A percentile compares a stretch with the other conserved stretches of the same genome.
These are phyloP conservation scores for Tulasnella sp. DNA, from an alignment of 768 basidiomycete genomes.

Conservation along the genomic window DNA sequence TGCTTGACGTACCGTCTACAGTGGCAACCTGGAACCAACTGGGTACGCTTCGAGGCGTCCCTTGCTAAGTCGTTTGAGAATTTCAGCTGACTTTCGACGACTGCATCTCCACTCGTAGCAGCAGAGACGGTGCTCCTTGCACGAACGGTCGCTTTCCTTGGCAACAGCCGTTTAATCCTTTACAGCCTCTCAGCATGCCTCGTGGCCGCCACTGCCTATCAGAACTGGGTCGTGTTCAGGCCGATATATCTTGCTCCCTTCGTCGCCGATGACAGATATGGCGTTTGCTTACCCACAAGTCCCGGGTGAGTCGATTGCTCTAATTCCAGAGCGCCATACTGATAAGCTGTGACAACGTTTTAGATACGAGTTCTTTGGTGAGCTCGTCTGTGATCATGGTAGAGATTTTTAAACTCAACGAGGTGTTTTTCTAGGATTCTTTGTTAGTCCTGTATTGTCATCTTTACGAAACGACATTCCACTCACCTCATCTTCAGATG, in stretches of 20 bases:
- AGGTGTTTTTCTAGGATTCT: background rate
- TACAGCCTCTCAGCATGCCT: conserved; percentile 4
- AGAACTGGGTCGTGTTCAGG: conserved; percentile 15
- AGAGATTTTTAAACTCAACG: background rate
- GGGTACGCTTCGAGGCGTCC: background rate
- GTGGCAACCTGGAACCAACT: conserved; percentile 16
- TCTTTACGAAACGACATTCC: background rate
- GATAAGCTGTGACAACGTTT: background rate
- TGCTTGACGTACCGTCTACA: background rate
- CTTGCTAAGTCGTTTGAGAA: background rate
- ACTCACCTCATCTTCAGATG: background rate
- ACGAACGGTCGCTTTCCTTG: conserved; percentile 11
- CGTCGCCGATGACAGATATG: background rate
- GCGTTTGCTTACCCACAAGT: conserved; percentile 2
- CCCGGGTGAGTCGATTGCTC: background rate
- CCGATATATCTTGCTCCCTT: conserved; percentile 3
- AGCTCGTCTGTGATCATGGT: background rate
- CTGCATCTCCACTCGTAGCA: background rate
- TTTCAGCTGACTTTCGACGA: background rate
- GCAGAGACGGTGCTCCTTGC: conserved; percentile 4
- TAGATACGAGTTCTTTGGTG: background rate
- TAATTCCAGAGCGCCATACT: background rate
- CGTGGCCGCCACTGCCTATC: background rate
- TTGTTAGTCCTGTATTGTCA: background rate
- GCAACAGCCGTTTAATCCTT: background rate